Evolutionary conservation across 345 rosid species (phyloP).

Genomic region (Camelina sativa): DNA sequence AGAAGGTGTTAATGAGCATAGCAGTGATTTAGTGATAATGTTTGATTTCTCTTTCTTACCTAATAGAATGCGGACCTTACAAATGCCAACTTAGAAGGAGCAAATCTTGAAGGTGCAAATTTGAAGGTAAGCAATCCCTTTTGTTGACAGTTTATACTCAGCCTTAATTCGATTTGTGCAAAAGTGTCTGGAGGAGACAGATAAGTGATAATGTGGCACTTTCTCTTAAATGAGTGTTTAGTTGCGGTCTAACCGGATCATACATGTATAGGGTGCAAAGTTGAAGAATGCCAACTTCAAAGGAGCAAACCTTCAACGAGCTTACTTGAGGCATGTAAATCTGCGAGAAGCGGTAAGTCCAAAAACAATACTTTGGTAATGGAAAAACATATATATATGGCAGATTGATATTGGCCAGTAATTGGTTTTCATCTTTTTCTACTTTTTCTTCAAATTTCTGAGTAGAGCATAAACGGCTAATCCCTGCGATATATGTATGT

Average conservation of each 20-base stretch:
- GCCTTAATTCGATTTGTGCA: background rate
- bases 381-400: background rate
- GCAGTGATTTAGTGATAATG: constrained; percentile 5
- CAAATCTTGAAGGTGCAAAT: constrained; percentile 94
- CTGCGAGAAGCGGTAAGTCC: constrained; percentile 79
- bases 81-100: constrained; percentile 93
- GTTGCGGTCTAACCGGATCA: constrained; percentile 4
- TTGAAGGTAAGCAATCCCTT: constrained; percentile 62
- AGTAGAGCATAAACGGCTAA: background rate
- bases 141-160: background rate
- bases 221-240: background rate
- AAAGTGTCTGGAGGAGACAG: constrained; percentile 19
- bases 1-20: constrained; percentile 3
- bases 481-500: background rate
- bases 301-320: constrained; percentile 94
- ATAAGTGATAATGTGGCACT: background rate
- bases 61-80: constrained; percentile 89
- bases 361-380: background rate
- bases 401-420: constrained; percentile 1
- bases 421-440: background rate
- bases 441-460: background rate
- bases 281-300: constrained; percentile 80
- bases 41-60: constrained; percentile 22
- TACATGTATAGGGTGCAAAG: constrained; percentile 77
- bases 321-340: constrained; percentile 84